These are phyloP conservation scores for Globisporangium rhizosaccharum DNA, from an alignment of 352 stramenopile species.

Conservation along the genomic window DNA sequence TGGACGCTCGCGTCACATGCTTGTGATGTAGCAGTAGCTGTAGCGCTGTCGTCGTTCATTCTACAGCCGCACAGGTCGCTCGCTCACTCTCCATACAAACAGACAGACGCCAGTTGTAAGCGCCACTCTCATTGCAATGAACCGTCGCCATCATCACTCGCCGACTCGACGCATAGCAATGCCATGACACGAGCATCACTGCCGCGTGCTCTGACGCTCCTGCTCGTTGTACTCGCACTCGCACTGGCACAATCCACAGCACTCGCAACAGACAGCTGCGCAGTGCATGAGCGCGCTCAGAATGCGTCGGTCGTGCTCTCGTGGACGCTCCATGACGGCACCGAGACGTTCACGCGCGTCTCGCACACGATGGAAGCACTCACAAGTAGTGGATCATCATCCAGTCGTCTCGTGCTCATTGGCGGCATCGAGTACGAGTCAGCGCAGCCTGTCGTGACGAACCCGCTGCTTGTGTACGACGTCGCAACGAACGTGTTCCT, in stretches of 20 bases:
- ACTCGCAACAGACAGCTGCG: neutral
- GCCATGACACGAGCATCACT: too few species aligned
- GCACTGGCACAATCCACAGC: neutral
- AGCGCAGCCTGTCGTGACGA: slow-evolving; percentile 51
- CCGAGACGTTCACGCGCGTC: slow-evolving; percentile 42
- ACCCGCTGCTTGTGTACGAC: slow-evolving; percentile 50
- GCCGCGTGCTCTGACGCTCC: neutral
- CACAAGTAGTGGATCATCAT: neutral
- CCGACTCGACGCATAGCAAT: too few species aligned
- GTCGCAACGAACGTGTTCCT: slow-evolving; percentile 33
- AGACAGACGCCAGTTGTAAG: too few species aligned
- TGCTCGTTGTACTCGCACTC: neutral
- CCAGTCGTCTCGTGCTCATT: slow-evolving; percentile 39
- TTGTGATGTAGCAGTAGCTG: too few species aligned
- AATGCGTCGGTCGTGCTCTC: slow-evolving; percentile 17
- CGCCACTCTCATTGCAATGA: too few species aligned
- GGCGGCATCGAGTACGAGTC: slow-evolving; percentile 70
- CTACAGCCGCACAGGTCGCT: too few species aligned
- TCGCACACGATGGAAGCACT: slow-evolving; percentile 38
- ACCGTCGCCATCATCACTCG: too few species aligned
- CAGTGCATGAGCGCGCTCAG: slow-evolving; percentile 6
- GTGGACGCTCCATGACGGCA: slow-evolving; percentile 28
- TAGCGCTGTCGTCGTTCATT: too few species aligned
- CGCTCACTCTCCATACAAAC: too few species aligned
- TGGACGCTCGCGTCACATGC: too few species aligned